These are phyloP conservation scores for Fulvia fulva DNA, from an alignment of 2,329 filamentous ascomycete species.

Conservation along the genomic window DNA sequence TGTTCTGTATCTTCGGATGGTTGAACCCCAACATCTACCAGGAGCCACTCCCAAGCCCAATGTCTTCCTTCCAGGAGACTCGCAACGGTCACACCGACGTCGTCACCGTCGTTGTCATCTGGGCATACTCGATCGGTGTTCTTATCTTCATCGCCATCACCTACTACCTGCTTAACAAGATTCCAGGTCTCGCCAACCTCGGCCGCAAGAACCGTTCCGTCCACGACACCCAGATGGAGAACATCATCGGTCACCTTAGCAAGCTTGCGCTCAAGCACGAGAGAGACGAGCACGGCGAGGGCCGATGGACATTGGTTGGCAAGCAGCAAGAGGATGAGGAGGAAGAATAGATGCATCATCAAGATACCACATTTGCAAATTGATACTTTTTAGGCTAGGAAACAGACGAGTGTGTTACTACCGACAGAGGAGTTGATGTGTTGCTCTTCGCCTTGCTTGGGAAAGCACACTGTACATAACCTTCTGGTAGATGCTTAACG, in stretches of 20 bases:
- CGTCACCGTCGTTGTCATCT: slow-evolving; percentile 62
- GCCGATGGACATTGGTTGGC: slow-evolving; percentile 43
- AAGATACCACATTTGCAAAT: slow-evolving; percentile 25
- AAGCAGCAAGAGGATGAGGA: slow-evolving; percentile 46
- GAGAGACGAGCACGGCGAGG: slow-evolving; percentile 44
- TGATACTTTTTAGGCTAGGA: slow-evolving; percentile 16
- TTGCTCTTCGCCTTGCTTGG: slow-evolving; percentile 8
- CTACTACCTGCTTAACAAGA: slow-evolving; percentile 59
- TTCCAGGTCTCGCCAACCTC: slow-evolving; percentile 57
- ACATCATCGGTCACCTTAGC: slow-evolving; percentile 61
- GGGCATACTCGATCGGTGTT: slow-evolving; percentile 64
- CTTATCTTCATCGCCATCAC: slow-evolving; percentile 63
- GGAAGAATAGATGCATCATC: slow-evolving; percentile 40
- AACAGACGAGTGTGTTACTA: slow-evolving; percentile 22
- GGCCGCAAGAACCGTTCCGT: slow-evolving; percentile 59
- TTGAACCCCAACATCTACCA: slow-evolving; percentile 52
- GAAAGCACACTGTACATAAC: slow-evolving; percentile 20
- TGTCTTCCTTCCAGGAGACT: slow-evolving; percentile 32
- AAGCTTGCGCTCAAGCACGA: slow-evolving; percentile 61
- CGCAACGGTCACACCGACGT: slow-evolving; percentile 53
- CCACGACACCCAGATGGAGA: slow-evolving; percentile 63
- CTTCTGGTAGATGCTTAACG: slow-evolving; percentile 15
- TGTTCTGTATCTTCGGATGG: slow-evolving; percentile 75
- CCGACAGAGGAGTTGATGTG: slow-evolving; percentile 21
- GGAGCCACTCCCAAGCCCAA: slow-evolving; percentile 40